phyloP scores from a whole-genome alignment of 2,329 filamentous ascomycete genomes.

The Botryotinia convoluta region DNA sequence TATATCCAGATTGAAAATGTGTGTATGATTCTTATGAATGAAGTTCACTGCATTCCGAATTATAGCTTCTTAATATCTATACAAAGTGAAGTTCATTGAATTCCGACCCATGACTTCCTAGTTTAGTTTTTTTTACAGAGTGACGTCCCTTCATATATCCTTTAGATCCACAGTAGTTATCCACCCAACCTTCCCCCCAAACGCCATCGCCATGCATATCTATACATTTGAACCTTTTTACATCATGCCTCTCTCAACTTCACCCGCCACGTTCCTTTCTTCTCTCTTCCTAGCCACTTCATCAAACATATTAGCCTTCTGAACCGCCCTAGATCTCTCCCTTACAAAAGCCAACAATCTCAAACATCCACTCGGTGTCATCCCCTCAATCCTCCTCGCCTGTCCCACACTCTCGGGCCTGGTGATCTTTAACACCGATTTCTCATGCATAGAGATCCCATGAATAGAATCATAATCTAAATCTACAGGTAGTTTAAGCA shows the following conservation, averaged over 20 bases:
- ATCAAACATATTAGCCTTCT: constrained; percentile 26
- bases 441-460: constrained; percentile 79
- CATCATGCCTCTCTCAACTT: neutral
- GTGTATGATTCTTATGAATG: neutral
- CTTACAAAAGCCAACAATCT: constrained; percentile 60
- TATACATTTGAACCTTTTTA: neutral
- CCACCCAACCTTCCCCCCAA: neutral
- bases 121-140: neutral
- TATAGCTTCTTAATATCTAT: neutral
- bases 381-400: constrained; percentile 81
- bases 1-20: neutral
- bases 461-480: constrained; percentile 72
- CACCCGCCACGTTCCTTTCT: neutral
- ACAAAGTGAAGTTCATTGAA: neutral
- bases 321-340: constrained; percentile 22
- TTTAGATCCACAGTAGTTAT: neutral
- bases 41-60: neutral
- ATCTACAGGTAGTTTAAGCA: constrained; percentile 65
- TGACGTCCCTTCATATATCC: neutral
- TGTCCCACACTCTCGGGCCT: constrained; percentile 84
- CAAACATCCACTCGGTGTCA: constrained; percentile 60
- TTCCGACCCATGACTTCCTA: neutral
- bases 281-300: constrained; percentile 23
- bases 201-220: constrained; percentile 14
- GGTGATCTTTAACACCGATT: constrained; percentile 64